Conservation (phyloP, 352 stramenopile species). For the Globisporangium lucens region DNA sequence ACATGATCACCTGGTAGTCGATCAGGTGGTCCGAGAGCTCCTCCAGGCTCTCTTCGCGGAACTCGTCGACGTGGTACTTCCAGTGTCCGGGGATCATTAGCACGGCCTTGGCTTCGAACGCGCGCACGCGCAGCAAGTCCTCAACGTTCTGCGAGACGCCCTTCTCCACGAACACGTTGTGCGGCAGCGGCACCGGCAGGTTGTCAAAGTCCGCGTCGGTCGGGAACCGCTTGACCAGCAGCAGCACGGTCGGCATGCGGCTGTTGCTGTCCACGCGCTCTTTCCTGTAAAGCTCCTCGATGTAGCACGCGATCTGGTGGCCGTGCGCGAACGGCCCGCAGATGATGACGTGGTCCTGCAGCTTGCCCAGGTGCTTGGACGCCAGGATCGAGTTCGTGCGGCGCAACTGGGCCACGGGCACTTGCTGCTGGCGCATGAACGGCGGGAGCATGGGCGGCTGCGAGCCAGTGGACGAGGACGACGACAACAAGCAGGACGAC, state of each 20-base stretch:
- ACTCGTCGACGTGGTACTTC: conserved; percentile 41
- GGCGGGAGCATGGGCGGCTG: conserved; percentile 10
- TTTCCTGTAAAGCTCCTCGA: conserved; percentile 37
- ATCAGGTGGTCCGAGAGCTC: conserved; percentile 43
- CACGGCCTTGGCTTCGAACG: conserved; percentile 35
- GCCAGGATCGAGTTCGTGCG: conserved; percentile 23
- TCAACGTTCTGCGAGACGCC: conserved; percentile 49
- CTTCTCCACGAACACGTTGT: conserved; percentile 42
- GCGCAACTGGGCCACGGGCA: conserved; percentile 2
- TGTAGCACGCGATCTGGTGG: conserved; percentile 37
- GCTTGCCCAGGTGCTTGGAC: conserved; percentile 12
- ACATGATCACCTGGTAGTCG: conserved; percentile 72
- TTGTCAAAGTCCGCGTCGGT: conserved; percentile 31
- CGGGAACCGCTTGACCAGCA: conserved; percentile 42
- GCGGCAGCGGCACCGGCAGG: conserved; percentile 24
- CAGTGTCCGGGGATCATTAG: conserved; percentile 51
- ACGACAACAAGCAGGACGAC: not conserved
- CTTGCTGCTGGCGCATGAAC: conserved; percentile 7
- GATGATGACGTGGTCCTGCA: conserved; percentile 44
- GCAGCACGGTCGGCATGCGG: conserved; percentile 23
- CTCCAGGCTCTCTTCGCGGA: conserved; percentile 29
- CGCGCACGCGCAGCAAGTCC: conserved; percentile 47
- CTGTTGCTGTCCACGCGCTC: conserved; percentile 15
- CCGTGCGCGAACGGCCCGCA: conserved; percentile 38
- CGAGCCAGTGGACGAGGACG: not conserved